Evolutionary conservation across 140 eudicot species (phyloP).

Genomic region (Anethum foeniculum): DNA sequence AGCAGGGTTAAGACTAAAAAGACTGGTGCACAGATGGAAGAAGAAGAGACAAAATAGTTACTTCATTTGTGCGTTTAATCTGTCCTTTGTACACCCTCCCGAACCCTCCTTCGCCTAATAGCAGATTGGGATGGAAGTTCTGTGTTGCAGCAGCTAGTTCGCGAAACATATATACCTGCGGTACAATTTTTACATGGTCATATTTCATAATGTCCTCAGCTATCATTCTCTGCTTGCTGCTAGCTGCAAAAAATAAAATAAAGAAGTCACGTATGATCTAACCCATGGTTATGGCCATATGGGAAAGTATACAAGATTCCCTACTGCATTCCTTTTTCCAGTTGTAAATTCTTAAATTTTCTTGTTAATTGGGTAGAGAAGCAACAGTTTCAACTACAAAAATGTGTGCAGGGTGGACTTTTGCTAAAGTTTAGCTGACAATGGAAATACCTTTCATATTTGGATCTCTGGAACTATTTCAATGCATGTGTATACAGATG

Average conservation of each 20-base stretch:
- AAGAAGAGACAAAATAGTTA: constrained; percentile 17
- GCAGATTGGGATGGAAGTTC: constrained; percentile 62
- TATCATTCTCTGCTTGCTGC: constrained; percentile 35
- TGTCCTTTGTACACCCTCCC: constrained; percentile 90
- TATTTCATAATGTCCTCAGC: constrained; percentile 47
- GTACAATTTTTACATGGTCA: constrained; percentile 27
- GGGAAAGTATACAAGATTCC: not conserved
- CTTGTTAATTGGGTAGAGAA: not conserved
- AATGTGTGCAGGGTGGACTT: too few relatives aligned
- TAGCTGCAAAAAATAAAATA: constrained; percentile 25
- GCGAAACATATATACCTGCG: constrained; percentile 55
- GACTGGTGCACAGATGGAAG: not conserved
- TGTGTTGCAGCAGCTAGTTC: constrained; percentile 78
- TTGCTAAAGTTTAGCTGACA: too few relatives aligned
- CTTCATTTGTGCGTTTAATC: constrained; percentile 43
- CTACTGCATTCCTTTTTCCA: not conserved
- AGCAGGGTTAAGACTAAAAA: not conserved
- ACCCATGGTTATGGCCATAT: too few relatives aligned
- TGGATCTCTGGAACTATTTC: too few relatives aligned
- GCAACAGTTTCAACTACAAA: not conserved
- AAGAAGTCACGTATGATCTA: not conserved
- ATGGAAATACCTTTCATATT: too few relatives aligned
- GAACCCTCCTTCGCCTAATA: constrained; percentile 80
- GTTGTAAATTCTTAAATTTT: not conserved
- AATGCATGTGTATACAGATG: too few relatives aligned